Conservation (phyloP, 148 eudicot genomes). For the Rhododendron simsii region DNA sequence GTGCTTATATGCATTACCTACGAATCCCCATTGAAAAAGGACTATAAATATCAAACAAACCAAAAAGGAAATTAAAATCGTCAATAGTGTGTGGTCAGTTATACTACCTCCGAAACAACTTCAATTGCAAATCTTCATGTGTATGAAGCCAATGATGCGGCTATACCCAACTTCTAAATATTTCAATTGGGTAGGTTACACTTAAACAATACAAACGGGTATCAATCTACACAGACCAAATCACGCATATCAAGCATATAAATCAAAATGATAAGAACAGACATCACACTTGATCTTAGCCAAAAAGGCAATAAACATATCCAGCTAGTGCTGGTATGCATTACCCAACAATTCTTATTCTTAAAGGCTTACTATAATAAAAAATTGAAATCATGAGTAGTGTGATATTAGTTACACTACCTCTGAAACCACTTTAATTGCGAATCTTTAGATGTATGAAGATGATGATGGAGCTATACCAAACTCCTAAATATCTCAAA, state of each 20-base stretch:
- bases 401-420: too few species aligned
- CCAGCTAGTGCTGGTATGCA: background rate
- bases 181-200: background rate
- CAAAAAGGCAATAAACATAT: background rate
- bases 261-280: too few species aligned
- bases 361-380: too few species aligned
- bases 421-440: too few species aligned
- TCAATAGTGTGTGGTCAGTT: background rate
- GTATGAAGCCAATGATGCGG: background rate
- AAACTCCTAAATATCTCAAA: too few species aligned
- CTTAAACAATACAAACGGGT: background rate
- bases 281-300: background rate
- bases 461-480: too few species aligned
- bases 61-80: background rate
- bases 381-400: too few species aligned
- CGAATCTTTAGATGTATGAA: too few species aligned
- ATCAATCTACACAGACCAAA: background rate
- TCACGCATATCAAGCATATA: too few species aligned
- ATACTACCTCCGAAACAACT: background rate
- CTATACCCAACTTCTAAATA: background rate
- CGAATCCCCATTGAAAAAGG: too few species aligned
- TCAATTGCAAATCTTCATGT: background rate
- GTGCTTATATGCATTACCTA: background rate
- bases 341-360: too few species aligned
- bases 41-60: too few species aligned